Evolutionary conservation across 768 basidiomycete species (phyloP).

Genomic region (Podaxis sp.): DNA sequence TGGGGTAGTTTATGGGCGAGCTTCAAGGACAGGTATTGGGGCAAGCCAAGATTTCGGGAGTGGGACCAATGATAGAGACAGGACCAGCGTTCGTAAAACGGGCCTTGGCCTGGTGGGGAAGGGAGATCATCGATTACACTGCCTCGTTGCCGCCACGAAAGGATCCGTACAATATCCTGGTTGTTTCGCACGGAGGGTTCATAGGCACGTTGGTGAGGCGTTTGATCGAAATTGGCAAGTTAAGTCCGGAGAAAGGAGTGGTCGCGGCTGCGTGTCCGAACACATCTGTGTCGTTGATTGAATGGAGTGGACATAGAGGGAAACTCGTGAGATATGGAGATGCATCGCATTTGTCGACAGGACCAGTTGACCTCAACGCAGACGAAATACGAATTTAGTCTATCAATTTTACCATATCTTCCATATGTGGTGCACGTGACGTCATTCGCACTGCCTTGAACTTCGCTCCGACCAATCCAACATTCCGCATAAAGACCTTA

Average conservation of each 20-base stretch:
- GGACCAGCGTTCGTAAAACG: conserved; percentile 43
- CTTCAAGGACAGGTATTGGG: conserved; percentile 46
- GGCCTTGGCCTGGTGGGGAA: conserved; percentile 63
- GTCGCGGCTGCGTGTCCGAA: conserved; percentile 44
- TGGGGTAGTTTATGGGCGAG: conserved; percentile 56
- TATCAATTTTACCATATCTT: not conserved
- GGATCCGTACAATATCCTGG: conserved; percentile 47
- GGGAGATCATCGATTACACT: conserved; percentile 30
- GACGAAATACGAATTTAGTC: conserved; percentile 37
- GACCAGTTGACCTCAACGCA: conserved; percentile 45
- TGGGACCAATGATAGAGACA: conserved; percentile 37
- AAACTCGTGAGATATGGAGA: conserved; percentile 54
- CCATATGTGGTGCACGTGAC: conserved; percentile 24
- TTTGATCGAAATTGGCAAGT: conserved; percentile 41
- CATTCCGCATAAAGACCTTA: not conserved
- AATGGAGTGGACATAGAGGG: conserved; percentile 42
- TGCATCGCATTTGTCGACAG: conserved; percentile 45
- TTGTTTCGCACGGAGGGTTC: conserved; percentile 67
- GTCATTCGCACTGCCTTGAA: conserved; percentile 30
- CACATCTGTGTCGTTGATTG: conserved; percentile 58
- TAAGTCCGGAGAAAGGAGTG: conserved; percentile 36
- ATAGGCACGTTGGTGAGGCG: conserved; percentile 53
- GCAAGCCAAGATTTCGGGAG: conserved; percentile 12
- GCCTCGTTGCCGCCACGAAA: conserved; percentile 11
- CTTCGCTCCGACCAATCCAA: not conserved